Base-by-base conservation (phyloP, 257 asterid genomes). In the Lantana camara region DNA sequence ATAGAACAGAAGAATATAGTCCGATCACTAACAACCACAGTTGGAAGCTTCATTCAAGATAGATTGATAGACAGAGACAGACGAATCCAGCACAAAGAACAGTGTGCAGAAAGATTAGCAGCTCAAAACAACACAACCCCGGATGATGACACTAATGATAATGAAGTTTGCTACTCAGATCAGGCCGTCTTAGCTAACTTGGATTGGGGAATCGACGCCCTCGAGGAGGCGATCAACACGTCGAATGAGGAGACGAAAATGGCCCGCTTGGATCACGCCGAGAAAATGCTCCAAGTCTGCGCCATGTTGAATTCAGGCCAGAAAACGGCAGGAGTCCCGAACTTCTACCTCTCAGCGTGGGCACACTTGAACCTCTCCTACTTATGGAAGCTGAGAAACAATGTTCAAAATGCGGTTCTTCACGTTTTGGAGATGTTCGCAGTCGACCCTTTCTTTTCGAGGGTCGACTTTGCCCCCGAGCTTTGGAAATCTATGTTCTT, bases 201-300 rank as follows among this genome's bases (percentile, higher is more conserved):
- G 0, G 97, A 89, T 52, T 86, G 97, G 97, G 97, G 95, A 20
- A 89, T 86, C 6, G 97, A 86, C 44, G 95, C 97, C 2, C 86
- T 89, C 10, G 97, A 89, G 60, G 97, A 86, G 62, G 94, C 97
- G 45, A 86, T 89, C 29, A 71, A 61, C 70, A 83, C 94, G 1
- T 86, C 89, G 1, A 84, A 84, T 59, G 23, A 61, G 32, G 95
- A 86, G 67, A 84, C 97, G 13, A 86, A 89, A 76, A 68, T 84
- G 86, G 91, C 97, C 0, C 67, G 95, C 4, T 45, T 89, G 29
- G 94, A 86, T 41, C 81, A 89, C 47, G 93, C 97, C 0, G 88
- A 86, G 59, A 89, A 89, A 73, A 89, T 89, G 95, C 70, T 89
- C 7, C 97, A 79, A 75, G 91, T 89, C 2, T 89, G 95, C 57